Base-by-base conservation (phyloP, 2,329 filamentous ascomycete genomes). In the Xylariaceae sp. region DNA sequence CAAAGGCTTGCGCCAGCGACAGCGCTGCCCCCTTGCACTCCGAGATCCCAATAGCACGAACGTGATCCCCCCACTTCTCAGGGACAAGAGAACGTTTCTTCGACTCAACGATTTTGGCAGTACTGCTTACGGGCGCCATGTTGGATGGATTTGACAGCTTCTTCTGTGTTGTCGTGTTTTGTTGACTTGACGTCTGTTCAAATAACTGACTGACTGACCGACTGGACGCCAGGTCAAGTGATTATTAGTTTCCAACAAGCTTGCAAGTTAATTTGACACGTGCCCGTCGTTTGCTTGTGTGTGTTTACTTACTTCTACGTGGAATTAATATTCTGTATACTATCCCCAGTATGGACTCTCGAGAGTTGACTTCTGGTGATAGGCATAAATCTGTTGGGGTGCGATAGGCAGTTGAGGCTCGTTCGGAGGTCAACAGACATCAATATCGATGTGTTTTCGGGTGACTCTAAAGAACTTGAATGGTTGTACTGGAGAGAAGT, bases 1-100 rank as follows among this genome's bases (percentile, higher is more conserved):
- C 86, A 76, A 95, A 94, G 64, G 90, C 87, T 71, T 90, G 85
- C 51, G 90, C 87, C 66, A 95, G 82, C 68, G 87, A 86, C 41
- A 82, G 77, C 30, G 86, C 88, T 37, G 88, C 89, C 71, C 85
- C 82, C 71, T 86, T 85, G 77, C 85, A 88, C 75, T 92, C 88
- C 59, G 80, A 76, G 69, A 87, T 81, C 63, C 78, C 77, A 64
- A 92, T 77, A 61, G 82, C 73, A 63, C 89, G 88, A 67, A 90
- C 81, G 55, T 77, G 74, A 65, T 80, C 77, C 61, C 80, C 78
- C 80, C 77, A 84, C 35, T 73, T 72, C 52, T 75, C 68, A n/a
- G 82, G 82, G 51, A 83, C 73, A 57, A 84, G 79, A 57, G 82
- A 82, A 57, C 73, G 74, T 63, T 67, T 68, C 49, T 69, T 69